A percentile compares a stretch with the other conserved stretches of the same genome.
phyloP scores from a whole-genome alignment of 163 green algal genomes.

The Chloroidium sp. region DNA sequence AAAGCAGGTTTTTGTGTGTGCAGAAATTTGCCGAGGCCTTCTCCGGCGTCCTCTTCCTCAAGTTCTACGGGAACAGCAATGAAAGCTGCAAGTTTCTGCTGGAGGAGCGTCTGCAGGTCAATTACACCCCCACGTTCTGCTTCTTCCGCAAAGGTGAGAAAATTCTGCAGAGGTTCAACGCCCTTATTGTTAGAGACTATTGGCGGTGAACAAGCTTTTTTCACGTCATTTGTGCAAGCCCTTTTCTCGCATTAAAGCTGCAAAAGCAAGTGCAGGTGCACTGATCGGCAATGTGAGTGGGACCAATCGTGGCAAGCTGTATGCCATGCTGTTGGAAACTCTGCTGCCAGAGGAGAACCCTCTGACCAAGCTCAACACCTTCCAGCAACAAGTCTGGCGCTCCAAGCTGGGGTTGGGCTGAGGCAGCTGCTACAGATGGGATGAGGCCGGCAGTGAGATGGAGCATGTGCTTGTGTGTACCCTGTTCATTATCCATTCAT shows the following conservation, averaged over 20 bases:
- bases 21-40: conserved; percentile 43
- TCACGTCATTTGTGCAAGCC: neutral
- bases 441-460: neutral
- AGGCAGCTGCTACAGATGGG: neutral
- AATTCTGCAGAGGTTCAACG: neutral
- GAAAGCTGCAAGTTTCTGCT: conserved; percentile 47
- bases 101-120: conserved; percentile 32
- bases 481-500: neutral
- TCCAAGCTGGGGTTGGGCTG: conserved; percentile 7
- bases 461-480: neutral
- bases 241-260: neutral
- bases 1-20: neutral
- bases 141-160: conserved; percentile 36
- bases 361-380: neutral
- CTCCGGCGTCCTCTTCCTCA: conserved; percentile 38
- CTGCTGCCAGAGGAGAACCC: conserved; percentile 15
- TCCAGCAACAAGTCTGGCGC: conserved; percentile 11
- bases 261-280: neutral
- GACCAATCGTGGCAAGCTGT: conserved; percentile 5
- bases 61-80: conserved; percentile 50
- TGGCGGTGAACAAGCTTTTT: neutral
- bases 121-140: conserved; percentile 41
- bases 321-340: neutral
- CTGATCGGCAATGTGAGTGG: neutral
- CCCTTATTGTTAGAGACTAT: too few relatives aligned